phyloP scores from a whole-genome alignment of 805 yeast genomes.

The Lipomyces orientalis region DNA sequence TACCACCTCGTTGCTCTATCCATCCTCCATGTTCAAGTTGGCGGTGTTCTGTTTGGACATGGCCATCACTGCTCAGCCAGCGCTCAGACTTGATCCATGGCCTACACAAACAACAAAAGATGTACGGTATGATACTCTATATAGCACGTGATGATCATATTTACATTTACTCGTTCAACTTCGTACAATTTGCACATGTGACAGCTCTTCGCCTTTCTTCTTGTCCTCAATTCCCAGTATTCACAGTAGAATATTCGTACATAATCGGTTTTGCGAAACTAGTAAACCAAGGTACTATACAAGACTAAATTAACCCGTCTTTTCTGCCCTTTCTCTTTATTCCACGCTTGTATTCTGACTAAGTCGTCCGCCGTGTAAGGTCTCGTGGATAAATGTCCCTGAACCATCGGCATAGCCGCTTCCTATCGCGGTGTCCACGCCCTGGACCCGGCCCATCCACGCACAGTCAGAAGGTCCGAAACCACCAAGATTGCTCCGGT shows the following conservation, averaged over 20 bases:
- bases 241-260: background rate
- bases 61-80: background rate
- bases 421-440: constrained; percentile 55
- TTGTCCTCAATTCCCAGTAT: background rate
- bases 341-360: background rate
- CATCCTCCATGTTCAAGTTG: too few relatives aligned
- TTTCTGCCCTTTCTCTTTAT: background rate
- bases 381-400: background rate
- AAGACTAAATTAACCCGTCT: background rate
- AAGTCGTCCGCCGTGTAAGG: background rate
- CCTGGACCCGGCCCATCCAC: constrained; percentile 60
- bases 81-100: background rate
- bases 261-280: background rate
- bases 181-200: background rate
- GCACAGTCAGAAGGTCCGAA: constrained; percentile 76
- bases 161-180: background rate
- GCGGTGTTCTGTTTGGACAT: background rate
- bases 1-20: too few relatives aligned
- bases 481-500: constrained; percentile 80
- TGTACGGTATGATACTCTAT: background rate
- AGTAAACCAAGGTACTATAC: background rate
- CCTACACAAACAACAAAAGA: background rate
- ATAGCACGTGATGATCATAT: background rate
- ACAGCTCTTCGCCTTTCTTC: background rate
- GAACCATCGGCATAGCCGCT: background rate